Conservation (phyloP, 306 rosid genomes). For the Pyrus betulifolia region DNA sequence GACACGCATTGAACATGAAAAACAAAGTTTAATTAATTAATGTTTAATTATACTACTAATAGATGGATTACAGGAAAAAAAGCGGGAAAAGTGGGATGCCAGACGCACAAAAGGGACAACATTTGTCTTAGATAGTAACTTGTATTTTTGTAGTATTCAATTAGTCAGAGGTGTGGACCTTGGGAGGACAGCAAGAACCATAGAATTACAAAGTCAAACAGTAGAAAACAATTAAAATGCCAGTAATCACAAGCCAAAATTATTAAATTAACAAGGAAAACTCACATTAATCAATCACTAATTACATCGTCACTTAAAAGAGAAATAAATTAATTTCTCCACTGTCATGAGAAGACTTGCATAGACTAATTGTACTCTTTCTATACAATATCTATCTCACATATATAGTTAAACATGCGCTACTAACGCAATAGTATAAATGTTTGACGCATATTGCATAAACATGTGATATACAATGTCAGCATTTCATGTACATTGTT, state of each 20-base stretch:
- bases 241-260: not conserved
- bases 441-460: not conserved
- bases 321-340: not conserved
- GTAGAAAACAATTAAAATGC: constrained; percentile 19
- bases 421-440: too few species aligned
- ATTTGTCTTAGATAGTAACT: constrained; percentile 13
- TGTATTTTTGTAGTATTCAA: constrained; percentile 9
- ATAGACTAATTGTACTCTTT: not conserved
- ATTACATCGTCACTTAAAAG: not conserved
- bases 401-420: too few species aligned
- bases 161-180: constrained; percentile 25
- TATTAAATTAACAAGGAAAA: not conserved
- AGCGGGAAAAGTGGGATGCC: constrained; percentile 3
- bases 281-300: not conserved
- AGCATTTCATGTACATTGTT: too few species aligned
- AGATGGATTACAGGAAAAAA: not conserved
- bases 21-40: not conserved
- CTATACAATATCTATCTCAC: too few species aligned
- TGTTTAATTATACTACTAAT: not conserved
- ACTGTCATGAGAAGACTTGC: not conserved
- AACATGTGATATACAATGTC: too few species aligned
- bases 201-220: constrained; percentile 16
- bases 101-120: constrained; percentile 22
- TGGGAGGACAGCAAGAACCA: not conserved
- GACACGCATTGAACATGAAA: not conserved